phyloP scores from a whole-genome alignment of 2,329 filamentous ascomycete species.

The Cadophora gregata region DNA sequence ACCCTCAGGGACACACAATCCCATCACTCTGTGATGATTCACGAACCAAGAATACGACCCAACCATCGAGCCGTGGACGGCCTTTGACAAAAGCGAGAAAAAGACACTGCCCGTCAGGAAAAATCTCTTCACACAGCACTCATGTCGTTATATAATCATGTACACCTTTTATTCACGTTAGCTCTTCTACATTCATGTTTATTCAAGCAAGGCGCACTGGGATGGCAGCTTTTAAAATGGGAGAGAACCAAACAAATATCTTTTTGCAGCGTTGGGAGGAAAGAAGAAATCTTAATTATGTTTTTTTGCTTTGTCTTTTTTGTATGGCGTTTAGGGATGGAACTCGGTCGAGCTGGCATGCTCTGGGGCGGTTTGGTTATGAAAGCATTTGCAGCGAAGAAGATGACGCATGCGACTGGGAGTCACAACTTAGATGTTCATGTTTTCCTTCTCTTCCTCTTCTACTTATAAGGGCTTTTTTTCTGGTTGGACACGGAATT shows the following conservation, averaged over 20 bases:
- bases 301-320: slow-evolving; percentile 17
- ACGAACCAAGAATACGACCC: slow-evolving; percentile 15
- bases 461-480: background rate
- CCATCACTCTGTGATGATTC: slow-evolving; percentile 16
- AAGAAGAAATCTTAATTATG: slow-evolving; percentile 17
- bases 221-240: slow-evolving; percentile 11
- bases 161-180: slow-evolving; percentile 30
- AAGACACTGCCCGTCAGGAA: slow-evolving; percentile 19
- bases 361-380: slow-evolving; percentile 25
- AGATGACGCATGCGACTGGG: slow-evolving; percentile 8
- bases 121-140: slow-evolving; percentile 9
- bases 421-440: slow-evolving; percentile 5
- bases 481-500: slow-evolving; percentile 6
- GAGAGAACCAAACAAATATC: slow-evolving; percentile 3
- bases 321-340: slow-evolving; percentile 21
- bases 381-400: slow-evolving; percentile 24
- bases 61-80: slow-evolving; percentile 21
- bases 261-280: slow-evolving; percentile 16
- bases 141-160: slow-evolving; percentile 34
- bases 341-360: slow-evolving; percentile 26
- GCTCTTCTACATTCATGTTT: slow-evolving; percentile 19
- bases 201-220: slow-evolving; percentile 34
- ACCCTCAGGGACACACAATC: background rate
- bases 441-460: slow-evolving; percentile 3
- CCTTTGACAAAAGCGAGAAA: slow-evolving; percentile 23